Evolutionary conservation across 371 early-diverging fungal genomes (phyloP).

Genomic region (Phascolomyces articulosus): DNA sequence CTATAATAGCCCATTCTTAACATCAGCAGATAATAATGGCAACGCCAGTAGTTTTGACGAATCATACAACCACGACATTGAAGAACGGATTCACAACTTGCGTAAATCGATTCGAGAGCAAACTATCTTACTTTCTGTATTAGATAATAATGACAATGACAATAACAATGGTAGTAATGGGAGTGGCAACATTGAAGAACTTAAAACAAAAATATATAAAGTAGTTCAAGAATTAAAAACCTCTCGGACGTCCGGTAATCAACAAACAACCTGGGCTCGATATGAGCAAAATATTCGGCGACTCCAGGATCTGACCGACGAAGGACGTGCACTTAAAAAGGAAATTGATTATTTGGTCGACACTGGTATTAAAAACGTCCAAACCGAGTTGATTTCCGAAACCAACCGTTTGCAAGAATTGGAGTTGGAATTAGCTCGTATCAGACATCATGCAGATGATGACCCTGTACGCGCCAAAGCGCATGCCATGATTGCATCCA

Average conservation of each 20-base stretch:
- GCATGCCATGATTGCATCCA: conserved; percentile 1
- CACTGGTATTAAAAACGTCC: conserved; percentile 23
- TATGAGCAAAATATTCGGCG: conserved; percentile 38
- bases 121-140: conserved; percentile 19
- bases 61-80: not conserved
- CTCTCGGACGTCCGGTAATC: conserved; percentile 2
- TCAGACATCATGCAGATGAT: not conserved
- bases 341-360: conserved; percentile 40
- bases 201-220: conserved; percentile 30
- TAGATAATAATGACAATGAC: conserved; percentile 1
- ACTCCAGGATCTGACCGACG: conserved; percentile 34
- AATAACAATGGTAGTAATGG: not conserved
- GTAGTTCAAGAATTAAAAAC: conserved; percentile 24
- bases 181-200: conserved; percentile 15
- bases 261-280: conserved; percentile 23
- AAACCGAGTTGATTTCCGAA: conserved; percentile 23
- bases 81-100: conserved; percentile 9
- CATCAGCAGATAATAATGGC: not conserved
- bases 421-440: conserved; percentile 17
- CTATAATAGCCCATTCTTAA: not conserved
- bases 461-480: not conserved
- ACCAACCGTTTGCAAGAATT: conserved; percentile 23
- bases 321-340: conserved; percentile 29
- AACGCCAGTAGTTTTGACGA: not conserved
- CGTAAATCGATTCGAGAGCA: conserved; percentile 29